Evolutionary conservation across 1,139 yeast genomes (phyloP).

Genomic region (Yamadazyma spencermartinsiae): DNA sequence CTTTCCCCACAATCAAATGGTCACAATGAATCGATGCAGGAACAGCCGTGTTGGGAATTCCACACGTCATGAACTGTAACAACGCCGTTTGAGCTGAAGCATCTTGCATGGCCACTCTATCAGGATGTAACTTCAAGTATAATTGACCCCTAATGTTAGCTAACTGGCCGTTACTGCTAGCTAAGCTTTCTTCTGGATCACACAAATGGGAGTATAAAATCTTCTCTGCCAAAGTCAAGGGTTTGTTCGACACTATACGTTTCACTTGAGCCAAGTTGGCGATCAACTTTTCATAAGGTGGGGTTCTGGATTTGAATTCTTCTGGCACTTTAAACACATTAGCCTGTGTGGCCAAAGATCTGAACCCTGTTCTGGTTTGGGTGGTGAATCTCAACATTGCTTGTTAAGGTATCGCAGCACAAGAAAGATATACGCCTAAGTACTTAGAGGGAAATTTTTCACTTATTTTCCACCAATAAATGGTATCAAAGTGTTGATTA

Average conservation of each 20-base stretch:
- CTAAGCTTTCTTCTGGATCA: slow-evolving; percentile 77
- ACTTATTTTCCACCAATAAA: slow-evolving; percentile 11
- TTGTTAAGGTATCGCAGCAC: no score
- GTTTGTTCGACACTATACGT: slow-evolving; percentile 62
- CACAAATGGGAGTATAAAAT: slow-evolving; percentile 88
- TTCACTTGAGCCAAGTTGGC: slow-evolving; percentile 64
- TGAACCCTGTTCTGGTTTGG: slow-evolving; percentile 8
- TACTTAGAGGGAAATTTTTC: slow-evolving; percentile 5
- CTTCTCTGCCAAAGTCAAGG: slow-evolving; percentile 91
- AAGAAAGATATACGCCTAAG: no score
- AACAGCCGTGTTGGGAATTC: slow-evolving; percentile 79
- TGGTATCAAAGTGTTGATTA: slow-evolving; percentile 12
- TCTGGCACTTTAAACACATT: slow-evolving; percentile 47
- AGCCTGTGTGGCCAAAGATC: slow-evolving; percentile 39
- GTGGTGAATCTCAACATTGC: no score
- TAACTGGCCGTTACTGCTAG: slow-evolving; percentile 45
- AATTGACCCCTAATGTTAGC: slow-evolving; percentile 74
- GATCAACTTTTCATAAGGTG: slow-evolving; percentile 81
- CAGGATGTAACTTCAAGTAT: slow-evolving; percentile 91
- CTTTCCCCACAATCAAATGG: slow-evolving; percentile 93
- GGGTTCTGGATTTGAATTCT: slow-evolving; percentile 68
- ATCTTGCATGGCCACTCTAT: slow-evolving; percentile 98
- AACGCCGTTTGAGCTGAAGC: slow-evolving; percentile 98
- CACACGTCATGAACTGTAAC: slow-evolving; percentile 95
- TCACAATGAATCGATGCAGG: slow-evolving; percentile 98